These are phyloP conservation scores for Tympanopsis confertula DNA, from an alignment of 2,329 filamentous ascomycete genomes.

Conservation along the genomic window DNA sequence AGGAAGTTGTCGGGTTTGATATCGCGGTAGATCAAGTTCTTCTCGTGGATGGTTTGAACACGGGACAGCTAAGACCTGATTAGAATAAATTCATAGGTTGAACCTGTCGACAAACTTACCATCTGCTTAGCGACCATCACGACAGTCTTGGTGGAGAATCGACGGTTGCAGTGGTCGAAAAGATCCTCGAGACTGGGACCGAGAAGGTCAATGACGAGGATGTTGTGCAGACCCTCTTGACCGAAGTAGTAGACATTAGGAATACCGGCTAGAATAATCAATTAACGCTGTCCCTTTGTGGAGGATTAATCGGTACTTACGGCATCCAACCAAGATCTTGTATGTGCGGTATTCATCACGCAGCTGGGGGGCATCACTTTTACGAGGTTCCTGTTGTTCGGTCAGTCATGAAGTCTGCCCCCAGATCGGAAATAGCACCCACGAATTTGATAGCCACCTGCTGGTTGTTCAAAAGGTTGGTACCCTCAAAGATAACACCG, in stretches of 20 bases:
- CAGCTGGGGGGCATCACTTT: slow-evolving; percentile 94
- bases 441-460: slow-evolving; percentile 99
- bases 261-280: slow-evolving; percentile 62
- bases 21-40: slow-evolving; percentile 12
- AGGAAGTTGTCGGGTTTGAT: slow-evolving; percentile 17
- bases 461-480: slow-evolving; percentile 96
- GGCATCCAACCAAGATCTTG: slow-evolving; percentile 97
- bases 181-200: slow-evolving; percentile 16
- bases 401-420: slow-evolving; percentile 5
- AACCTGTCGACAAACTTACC: slow-evolving; percentile 1
- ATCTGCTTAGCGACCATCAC: slow-evolving; percentile 15
- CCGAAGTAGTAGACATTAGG: slow-evolving; percentile 99
- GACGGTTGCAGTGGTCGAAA: slow-evolving; percentile 13
- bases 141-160: slow-evolving; percentile 16
- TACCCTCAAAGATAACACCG: slow-evolving; percentile 97
- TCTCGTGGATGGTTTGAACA: slow-evolving; percentile 12
- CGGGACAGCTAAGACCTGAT: slow-evolving; percentile 5
- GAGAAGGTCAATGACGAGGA: slow-evolving; percentile 9
- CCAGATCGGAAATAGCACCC: slow-evolving; percentile 25
- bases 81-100: too few species aligned
- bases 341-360: slow-evolving; percentile 98
- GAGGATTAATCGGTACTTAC: slow-evolving; percentile 64
- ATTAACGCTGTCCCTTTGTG: slow-evolving; percentile 20
- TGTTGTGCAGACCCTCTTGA: slow-evolving; percentile 32
- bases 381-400: slow-evolving; percentile 72